Percentiles rank a stretch among this genome's conserved stretches.
phyloP scores from a whole-genome alignment of 2,329 filamentous ascomycete species.

The Fusarium lateritium region DNA sequence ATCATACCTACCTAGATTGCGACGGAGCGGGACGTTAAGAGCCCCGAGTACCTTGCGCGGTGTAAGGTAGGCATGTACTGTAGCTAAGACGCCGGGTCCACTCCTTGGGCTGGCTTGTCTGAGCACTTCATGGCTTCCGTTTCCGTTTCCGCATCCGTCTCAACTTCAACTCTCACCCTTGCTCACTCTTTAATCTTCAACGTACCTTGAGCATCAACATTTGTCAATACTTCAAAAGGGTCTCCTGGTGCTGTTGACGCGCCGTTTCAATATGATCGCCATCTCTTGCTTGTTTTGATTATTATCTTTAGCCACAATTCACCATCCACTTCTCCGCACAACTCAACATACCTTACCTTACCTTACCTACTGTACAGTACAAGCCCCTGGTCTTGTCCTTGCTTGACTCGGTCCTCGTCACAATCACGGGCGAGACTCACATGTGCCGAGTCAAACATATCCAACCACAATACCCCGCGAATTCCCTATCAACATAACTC shows the following conservation, averaged over 20 bases:
- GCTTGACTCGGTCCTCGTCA: conserved; percentile 32
- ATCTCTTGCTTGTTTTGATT: conserved; percentile 4
- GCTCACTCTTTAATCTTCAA: conserved; percentile 20
- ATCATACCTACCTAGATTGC: conserved; percentile 3
- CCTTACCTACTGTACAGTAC: background rate
- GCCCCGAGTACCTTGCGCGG: conserved; percentile 3
- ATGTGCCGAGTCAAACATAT: conserved; percentile 34
- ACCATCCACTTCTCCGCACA: conserved; percentile 25
- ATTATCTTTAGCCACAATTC: background rate
- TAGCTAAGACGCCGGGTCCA: conserved; percentile 27
- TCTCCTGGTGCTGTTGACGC: conserved; percentile 1
- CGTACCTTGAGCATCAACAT: background rate
- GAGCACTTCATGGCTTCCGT: conserved; percentile 33
- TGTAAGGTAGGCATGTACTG: background rate
- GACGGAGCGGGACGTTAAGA: background rate
- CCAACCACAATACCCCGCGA: conserved; percentile 37
- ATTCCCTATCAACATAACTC: conserved; percentile 17
- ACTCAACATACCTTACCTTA: background rate
- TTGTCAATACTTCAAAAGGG: conserved; percentile 11
- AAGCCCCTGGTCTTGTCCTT: conserved; percentile 24
- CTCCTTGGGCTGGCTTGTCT: conserved; percentile 36
- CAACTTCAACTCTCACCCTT: conserved; percentile 23
- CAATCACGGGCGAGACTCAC: conserved; percentile 36
- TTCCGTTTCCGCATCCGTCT: conserved; percentile 33
- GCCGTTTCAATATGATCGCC: conserved; percentile 7